Percentiles rank a stretch among this genome's conserved stretches.
Evolutionary conservation across 441 rosid genomes (phyloP).

Genomic region (Populus hybrid): DNA sequence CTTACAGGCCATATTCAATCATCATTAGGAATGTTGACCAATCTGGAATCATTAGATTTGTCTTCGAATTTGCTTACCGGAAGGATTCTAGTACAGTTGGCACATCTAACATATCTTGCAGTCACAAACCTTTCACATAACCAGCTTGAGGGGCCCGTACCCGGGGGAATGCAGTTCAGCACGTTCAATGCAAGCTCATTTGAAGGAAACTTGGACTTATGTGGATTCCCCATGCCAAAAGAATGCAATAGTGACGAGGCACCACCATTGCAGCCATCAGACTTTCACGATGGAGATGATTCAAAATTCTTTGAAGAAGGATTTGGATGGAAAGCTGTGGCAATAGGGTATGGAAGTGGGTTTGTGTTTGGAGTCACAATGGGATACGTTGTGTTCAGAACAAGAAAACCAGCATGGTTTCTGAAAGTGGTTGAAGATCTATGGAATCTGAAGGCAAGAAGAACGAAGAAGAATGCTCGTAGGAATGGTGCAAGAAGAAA

Average conservation of each 20-base stretch:
- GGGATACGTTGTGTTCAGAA: no score
- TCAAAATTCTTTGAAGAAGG: background rate
- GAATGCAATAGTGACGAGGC: background rate
- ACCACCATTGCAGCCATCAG: background rate
- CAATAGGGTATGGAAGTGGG: no score
- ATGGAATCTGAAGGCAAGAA: no score
- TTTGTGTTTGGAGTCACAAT: no score
- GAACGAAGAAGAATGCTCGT: no score
- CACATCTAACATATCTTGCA: background rate
- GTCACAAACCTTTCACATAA: background rate
- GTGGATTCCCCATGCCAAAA: constrained; percentile 27
- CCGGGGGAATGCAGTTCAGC: constrained; percentile 7
- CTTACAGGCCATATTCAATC: no score
- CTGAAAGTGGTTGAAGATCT: no score
- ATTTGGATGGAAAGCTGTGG: constrained; percentile 14
- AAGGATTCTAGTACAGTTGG: background rate
- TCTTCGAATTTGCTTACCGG: background rate
- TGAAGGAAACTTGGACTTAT: constrained; percentile 23
- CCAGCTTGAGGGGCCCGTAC: background rate
- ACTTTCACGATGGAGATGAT: background rate
- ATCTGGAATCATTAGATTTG: background rate
- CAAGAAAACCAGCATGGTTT: no score
- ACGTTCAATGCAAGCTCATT: background rate
- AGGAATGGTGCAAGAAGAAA: no score
- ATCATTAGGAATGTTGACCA: background rate